Conservation (phyloP, 129 eudicot species). For the Logfia minima region DNA sequence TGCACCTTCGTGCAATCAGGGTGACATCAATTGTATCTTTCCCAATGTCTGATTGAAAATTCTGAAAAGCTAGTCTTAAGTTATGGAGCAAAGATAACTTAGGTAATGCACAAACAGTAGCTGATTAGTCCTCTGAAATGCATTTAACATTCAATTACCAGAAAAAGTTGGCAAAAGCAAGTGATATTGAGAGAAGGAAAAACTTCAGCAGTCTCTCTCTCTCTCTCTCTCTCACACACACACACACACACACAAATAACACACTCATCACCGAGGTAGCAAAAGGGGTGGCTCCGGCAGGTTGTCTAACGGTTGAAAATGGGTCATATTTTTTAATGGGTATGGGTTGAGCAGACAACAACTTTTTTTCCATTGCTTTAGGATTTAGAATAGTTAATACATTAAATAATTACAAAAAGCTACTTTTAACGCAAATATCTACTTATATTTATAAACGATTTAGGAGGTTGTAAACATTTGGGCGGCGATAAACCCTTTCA, state of each 20-base stretch:
- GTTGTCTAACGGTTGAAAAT: background rate
- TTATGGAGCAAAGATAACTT: conserved; percentile 43
- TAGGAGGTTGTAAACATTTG: background rate
- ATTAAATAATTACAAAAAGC: background rate
- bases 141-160: conserved; percentile 11
- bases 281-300: background rate
- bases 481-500: background rate
- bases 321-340: background rate
- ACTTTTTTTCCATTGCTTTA: conserved; percentile 4
- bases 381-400: background rate
- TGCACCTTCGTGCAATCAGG: conserved; percentile 91
- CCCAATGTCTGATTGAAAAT: conserved; percentile 78
- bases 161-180: conserved; percentile 13
- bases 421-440: conserved; percentile 4
- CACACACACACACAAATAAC: background rate
- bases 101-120: background rate
- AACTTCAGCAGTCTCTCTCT: conserved; percentile 4
- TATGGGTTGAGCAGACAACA: conserved; percentile 1
- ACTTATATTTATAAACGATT: background rate
- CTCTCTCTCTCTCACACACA: background rate
- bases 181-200: conserved; percentile 4
- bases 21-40: conserved; percentile 83
- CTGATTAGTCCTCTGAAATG: background rate
- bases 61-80: conserved; percentile 75
- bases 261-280: background rate